Evolutionary conservation across 495 filamentous ascomycete species (phyloP).

Genomic region (Penicillium tannophilum): DNA sequence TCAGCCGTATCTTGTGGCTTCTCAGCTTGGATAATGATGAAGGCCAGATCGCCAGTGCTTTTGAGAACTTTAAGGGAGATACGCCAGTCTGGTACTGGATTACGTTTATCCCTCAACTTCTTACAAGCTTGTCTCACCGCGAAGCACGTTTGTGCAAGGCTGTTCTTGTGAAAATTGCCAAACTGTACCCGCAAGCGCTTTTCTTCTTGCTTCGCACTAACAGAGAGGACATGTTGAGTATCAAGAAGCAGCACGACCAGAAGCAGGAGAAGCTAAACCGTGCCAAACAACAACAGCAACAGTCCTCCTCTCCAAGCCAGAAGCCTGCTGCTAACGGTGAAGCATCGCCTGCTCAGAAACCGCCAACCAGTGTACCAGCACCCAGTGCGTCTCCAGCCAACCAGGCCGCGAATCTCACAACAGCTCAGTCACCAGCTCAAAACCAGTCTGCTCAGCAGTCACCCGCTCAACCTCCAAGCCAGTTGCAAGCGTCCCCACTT

Average conservation of each 20-base stretch:
- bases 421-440: conserved; percentile 34
- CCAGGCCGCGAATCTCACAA: conserved; percentile 37
- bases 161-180: conserved; percentile 90
- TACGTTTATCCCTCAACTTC: conserved; percentile 94
- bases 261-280: conserved; percentile 67
- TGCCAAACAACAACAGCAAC: conserved; percentile 39
- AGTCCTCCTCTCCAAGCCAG: conserved; percentile 48
- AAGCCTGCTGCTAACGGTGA: conserved; percentile 59
- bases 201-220: conserved; percentile 94
- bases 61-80: conserved; percentile 93
- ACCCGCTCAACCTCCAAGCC: conserved; percentile 25
- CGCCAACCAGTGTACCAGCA: conserved; percentile 33
- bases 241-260: conserved; percentile 83
- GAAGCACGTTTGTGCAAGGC: conserved; percentile 83
- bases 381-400: conserved; percentile 32
- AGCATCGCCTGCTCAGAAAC: conserved; percentile 44
- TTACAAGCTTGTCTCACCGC: conserved; percentile 84
- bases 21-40: conserved; percentile 90
- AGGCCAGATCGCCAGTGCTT: conserved; percentile 75
- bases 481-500: conserved; percentile 29
- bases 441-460: conserved; percentile 34
- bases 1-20: conserved; percentile 95
- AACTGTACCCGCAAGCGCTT: conserved; percentile 88
- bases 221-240: conserved; percentile 88
- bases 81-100: conserved; percentile 99